Conservation (phyloP, 768 basidiomycete genomes). For the Omphalotus guepiniiformis region DNA sequence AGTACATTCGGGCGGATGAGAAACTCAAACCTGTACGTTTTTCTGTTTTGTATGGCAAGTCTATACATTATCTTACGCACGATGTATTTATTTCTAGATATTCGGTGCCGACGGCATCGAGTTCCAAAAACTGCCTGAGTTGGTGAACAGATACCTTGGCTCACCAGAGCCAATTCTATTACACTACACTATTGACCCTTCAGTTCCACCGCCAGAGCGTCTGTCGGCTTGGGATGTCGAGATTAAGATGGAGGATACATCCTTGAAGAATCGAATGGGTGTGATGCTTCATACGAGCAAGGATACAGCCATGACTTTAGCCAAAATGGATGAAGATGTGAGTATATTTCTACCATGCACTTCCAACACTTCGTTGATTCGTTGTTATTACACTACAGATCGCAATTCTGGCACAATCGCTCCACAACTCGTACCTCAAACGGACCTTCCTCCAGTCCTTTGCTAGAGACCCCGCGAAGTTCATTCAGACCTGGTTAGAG, state of each 20-base stretch:
- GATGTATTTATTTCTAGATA: constrained; percentile 38
- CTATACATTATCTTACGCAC: neutral
- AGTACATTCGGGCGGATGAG: constrained; percentile 66
- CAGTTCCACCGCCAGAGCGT: constrained; percentile 58
- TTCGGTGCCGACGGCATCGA: constrained; percentile 65
- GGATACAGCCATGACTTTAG: constrained; percentile 62
- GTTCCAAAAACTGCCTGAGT: constrained; percentile 81
- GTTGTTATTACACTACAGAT: too few species aligned
- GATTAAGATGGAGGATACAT: constrained; percentile 79
- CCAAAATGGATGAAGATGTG: constrained; percentile 87
- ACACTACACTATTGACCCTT: constrained; percentile 69
- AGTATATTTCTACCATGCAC: constrained; percentile 1
- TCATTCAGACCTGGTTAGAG: constrained; percentile 88
- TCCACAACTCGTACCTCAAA: constrained; percentile 85
- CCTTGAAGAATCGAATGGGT: constrained; percentile 68
- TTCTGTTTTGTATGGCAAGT: too few species aligned
- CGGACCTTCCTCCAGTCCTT: constrained; percentile 83
- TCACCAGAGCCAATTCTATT: constrained; percentile 80
- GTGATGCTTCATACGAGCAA: constrained; percentile 67
- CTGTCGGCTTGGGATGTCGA: constrained; percentile 85
- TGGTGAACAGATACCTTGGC: constrained; percentile 74
- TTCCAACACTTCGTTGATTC: neutral
- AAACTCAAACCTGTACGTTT: constrained; percentile 54
- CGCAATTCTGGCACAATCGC: constrained; percentile 75
- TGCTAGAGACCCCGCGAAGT: constrained; percentile 68